Percentiles rank a stretch among this genome's conserved stretches.
Evolutionary conservation across 352 stramenopile species (phyloP).

Genomic region (Pythium phragmiticola): DNA sequence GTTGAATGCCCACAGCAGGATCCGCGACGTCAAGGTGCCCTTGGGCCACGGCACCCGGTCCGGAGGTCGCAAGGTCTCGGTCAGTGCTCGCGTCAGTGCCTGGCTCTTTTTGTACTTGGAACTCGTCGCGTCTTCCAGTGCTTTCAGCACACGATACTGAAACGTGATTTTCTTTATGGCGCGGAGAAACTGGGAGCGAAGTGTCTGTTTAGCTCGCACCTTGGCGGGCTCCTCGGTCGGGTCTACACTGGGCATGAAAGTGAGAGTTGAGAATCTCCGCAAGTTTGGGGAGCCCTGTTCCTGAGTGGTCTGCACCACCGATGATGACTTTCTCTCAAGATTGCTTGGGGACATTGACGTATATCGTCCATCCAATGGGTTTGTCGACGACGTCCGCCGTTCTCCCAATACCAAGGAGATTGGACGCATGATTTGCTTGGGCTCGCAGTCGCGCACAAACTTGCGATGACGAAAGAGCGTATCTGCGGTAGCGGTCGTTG

Average conservation of each 20-base stretch:
- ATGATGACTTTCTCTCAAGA: constrained; percentile 13
- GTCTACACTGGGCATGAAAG: not conserved
- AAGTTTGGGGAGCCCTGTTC: not conserved
- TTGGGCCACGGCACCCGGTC: constrained; percentile 33
- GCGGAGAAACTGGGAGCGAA: constrained; percentile 31
- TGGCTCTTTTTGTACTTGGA: constrained; percentile 45
- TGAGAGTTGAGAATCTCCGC: constrained; percentile 14
- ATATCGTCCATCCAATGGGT: not conserved
- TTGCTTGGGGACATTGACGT: not conserved
- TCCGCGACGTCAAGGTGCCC: constrained; percentile 40
- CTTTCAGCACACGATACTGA: constrained; percentile 43
- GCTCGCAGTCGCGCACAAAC: constrained; percentile 16
- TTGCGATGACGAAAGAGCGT: constrained; percentile 17
- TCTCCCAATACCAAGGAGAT: constrained; percentile 11
- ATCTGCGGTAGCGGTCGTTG: constrained; percentile 2
- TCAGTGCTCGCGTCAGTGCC: constrained; percentile 26
- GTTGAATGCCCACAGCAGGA: constrained; percentile 60
- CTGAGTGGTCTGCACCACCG: not conserved
- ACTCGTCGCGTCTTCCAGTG: constrained; percentile 31
- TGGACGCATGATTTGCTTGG: constrained; percentile 16
- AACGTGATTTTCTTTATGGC: constrained; percentile 47
- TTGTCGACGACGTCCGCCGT: constrained; percentile 7
- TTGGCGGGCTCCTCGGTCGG: constrained; percentile 12
- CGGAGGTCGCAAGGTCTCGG: constrained; percentile 25
- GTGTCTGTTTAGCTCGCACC: constrained; percentile 10